Percentiles rank a stretch among this genome's conserved stretches.
These are phyloP conservation scores for Graphium sp. DNA, from an alignment of 2,329 filamentous ascomycete species.

Conservation along the genomic window DNA sequence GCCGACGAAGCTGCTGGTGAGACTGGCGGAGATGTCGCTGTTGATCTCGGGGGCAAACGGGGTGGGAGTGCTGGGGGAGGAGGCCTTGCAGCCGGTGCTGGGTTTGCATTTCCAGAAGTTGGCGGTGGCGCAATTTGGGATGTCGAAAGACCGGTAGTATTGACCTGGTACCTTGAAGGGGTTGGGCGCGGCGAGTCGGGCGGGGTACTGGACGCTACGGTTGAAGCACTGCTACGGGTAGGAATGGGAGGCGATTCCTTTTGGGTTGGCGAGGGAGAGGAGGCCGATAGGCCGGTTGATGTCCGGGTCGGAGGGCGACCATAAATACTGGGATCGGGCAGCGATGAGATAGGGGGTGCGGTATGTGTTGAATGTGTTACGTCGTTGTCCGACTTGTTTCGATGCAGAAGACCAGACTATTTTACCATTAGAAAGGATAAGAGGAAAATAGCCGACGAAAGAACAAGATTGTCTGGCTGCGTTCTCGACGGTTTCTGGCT, in stretches of 20 bases:
- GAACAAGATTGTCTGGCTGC: no score
- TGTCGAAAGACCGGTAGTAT: slow-evolving; percentile 58
- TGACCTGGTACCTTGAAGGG: slow-evolving; percentile 45
- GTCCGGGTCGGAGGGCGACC: slow-evolving; percentile 60
- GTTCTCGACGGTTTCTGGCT: no score
- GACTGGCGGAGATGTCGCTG: no score
- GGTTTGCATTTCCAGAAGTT: slow-evolving; percentile 13
- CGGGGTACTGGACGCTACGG: slow-evolving; percentile 4
- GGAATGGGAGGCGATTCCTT: no score
- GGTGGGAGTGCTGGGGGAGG: slow-evolving; percentile 15
- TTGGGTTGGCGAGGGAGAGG: slow-evolving; percentile 10
- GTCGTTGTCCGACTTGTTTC: slow-evolving; percentile 16
- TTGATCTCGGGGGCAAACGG: slow-evolving; percentile 7
- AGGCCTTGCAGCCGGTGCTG: slow-evolving; percentile 10
- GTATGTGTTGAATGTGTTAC: slow-evolving; percentile 14
- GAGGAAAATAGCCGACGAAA: no score
- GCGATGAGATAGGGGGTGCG: slow-evolving; percentile 45
- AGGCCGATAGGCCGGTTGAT: slow-evolving; percentile 15
- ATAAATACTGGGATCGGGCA: slow-evolving; percentile 65
- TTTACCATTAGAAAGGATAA: no score
- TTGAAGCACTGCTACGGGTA: no score
- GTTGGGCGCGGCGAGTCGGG: slow-evolving; percentile 30
- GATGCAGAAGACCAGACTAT: slow-evolving; percentile 25
- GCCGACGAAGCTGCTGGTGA: slow-evolving; percentile 7
- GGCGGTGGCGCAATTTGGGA: slow-evolving; percentile 49